Evolutionary conservation across 2,329 filamentous ascomycete species (phyloP).

Genomic region (Xylaria polymorpha): DNA sequence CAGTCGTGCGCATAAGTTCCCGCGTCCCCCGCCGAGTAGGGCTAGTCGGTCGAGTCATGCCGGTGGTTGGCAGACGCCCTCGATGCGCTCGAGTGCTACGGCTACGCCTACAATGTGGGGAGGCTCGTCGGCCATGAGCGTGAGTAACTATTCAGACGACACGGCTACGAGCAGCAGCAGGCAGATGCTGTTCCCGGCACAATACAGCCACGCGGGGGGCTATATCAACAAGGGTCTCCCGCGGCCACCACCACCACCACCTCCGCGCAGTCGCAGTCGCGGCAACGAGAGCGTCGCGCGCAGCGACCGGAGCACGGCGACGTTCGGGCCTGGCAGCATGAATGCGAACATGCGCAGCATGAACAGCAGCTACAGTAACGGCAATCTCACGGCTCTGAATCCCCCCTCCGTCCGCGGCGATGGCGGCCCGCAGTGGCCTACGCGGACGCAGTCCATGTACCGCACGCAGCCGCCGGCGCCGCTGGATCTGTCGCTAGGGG

Average conservation of each 20-base stretch:
- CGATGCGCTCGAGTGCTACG: slow-evolving; percentile 37
- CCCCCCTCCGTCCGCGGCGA: slow-evolving; percentile 7
- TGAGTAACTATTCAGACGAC: slow-evolving; percentile 47
- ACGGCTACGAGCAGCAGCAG: slow-evolving; percentile 40
- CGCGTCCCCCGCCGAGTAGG: slow-evolving; percentile 37
- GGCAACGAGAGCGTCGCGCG: slow-evolving; percentile 20
- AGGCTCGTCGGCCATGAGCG: slow-evolving; percentile 46
- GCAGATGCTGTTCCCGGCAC: slow-evolving; percentile 29
- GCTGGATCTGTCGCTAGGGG: slow-evolving; percentile 39
- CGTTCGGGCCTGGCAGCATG: slow-evolving; percentile 34
- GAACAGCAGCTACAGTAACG: background rate
- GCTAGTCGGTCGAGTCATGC: slow-evolving; percentile 35
- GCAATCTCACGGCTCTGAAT: background rate
- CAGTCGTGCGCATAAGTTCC: slow-evolving; percentile 42
- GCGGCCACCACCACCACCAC: slow-evolving; percentile 27
- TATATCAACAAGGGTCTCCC: slow-evolving; percentile 24
- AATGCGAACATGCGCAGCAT: background rate
- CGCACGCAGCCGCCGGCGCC: slow-evolving; percentile 40
- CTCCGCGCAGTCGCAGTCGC: slow-evolving; percentile 18
- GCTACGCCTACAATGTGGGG: slow-evolving; percentile 46
- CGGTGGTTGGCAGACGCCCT: slow-evolving; percentile 39
- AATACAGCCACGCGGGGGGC: background rate
- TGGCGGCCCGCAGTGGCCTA: slow-evolving; percentile 30
- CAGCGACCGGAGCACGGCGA: slow-evolving; percentile 44
- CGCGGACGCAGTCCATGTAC: slow-evolving; percentile 40